Conservation (phyloP, 768 basidiomycete genomes). For the Pisolithus tinctorius region DNA sequence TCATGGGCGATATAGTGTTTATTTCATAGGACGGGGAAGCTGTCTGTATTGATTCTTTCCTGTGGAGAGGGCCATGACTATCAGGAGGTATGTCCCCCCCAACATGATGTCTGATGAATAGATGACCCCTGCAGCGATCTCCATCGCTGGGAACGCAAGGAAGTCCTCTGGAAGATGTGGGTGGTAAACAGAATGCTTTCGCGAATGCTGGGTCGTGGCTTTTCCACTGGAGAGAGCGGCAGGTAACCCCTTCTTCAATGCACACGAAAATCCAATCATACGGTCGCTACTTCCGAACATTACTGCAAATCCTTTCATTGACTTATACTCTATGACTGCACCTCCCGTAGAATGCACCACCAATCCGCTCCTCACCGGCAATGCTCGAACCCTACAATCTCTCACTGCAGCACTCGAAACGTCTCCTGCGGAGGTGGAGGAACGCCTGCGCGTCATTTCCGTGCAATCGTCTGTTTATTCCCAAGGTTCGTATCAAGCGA, state of each 20-base stretch:
- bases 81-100: too few relatives aligned
- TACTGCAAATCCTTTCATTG: slow-evolving; percentile 39
- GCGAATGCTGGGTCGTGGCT: slow-evolving; percentile 16
- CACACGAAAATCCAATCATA: slow-evolving; percentile 29
- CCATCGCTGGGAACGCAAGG: slow-evolving; percentile 56
- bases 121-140: too few relatives aligned
- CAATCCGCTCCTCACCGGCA: slow-evolving; percentile 29
- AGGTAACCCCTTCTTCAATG: slow-evolving; percentile 31
- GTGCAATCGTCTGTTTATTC: slow-evolving; percentile 47
- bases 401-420: slow-evolving; percentile 57
- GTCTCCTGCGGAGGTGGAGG: slow-evolving; percentile 39
- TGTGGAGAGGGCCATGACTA: too few relatives aligned
- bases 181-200: slow-evolving; percentile 15
- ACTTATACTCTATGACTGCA: slow-evolving; percentile 22
- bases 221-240: slow-evolving; percentile 6
- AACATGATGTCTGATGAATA: too few relatives aligned
- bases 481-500: slow-evolving; percentile 10
- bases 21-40: too few relatives aligned
- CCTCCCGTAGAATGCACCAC: slow-evolving; percentile 25
- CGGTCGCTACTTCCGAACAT: slow-evolving; percentile 11
- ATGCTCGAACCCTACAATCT: slow-evolving; percentile 52
- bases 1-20: too few relatives aligned
- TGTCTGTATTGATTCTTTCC: too few relatives aligned
- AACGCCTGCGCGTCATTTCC: slow-evolving; percentile 51
- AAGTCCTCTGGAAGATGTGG: slow-evolving; percentile 17